A percentile compares a stretch with the other conserved stretches of the same genome.
These are phyloP conservation scores for Penicillium pulvis DNA, from an alignment of 495 filamentous ascomycete genomes.

Conservation along the genomic window DNA sequence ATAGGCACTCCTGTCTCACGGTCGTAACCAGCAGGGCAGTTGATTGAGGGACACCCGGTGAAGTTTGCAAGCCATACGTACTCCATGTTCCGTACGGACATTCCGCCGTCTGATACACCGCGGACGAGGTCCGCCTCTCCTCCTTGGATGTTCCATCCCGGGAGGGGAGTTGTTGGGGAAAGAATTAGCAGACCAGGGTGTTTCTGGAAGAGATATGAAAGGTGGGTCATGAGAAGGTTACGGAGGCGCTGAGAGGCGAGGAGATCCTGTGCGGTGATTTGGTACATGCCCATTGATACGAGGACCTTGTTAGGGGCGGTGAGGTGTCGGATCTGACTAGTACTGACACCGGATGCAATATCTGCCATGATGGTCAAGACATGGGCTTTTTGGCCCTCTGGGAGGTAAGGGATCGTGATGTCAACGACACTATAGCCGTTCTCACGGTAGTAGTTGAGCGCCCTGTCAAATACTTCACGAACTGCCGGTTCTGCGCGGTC, in stretches of 20 bases:
- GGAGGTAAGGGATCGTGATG: conserved; percentile 75
- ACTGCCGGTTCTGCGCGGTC: conserved; percentile 66
- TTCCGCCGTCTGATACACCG: conserved; percentile 74
- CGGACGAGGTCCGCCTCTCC: conserved; percentile 56
- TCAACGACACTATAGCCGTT: conserved; percentile 68
- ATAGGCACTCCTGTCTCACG: conserved; percentile 63
- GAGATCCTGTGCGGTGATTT: conserved; percentile 69
- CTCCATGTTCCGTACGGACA: conserved; percentile 76
- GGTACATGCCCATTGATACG: conserved; percentile 57
- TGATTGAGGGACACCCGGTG: conserved; percentile 77
- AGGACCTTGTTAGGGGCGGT: conserved; percentile 76
- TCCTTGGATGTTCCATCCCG: conserved; percentile 67
- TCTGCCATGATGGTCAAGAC: conserved; percentile 79
- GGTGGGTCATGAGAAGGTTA: conserved; percentile 78
- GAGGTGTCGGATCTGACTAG: conserved; percentile 49
- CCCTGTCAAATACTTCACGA: conserved; percentile 56
- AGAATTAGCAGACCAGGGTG: conserved; percentile 80
- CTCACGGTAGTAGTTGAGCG: conserved; percentile 62
- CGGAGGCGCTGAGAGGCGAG: conserved; percentile 75
- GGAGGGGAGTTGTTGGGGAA: conserved; percentile 74
- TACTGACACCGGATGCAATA: conserved; percentile 47
- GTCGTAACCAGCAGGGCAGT: conserved; percentile 73
- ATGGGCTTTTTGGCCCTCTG: conserved; percentile 75
- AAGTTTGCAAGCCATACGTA: conserved; percentile 90
- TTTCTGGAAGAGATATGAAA: conserved; percentile 67